These are phyloP conservation scores for Salicornia ramosissima DNA, from an alignment of 148 eudicot genomes.

Conservation along the genomic window DNA sequence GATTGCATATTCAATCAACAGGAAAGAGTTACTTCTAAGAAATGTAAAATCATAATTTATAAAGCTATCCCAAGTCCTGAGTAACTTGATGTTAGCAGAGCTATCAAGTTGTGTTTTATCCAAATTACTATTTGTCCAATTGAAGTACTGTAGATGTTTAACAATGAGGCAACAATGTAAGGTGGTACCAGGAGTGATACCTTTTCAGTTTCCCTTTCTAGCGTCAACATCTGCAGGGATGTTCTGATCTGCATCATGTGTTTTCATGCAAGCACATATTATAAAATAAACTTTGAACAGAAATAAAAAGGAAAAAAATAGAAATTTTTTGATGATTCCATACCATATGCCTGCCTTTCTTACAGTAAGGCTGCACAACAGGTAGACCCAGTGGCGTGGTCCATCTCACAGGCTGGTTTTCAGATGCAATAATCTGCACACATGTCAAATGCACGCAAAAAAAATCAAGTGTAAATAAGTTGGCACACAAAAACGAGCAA, in stretches of 20 bases:
- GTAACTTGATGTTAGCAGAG: neutral
- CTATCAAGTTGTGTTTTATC: neutral
- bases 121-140: neutral
- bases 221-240: constrained; percentile 79
- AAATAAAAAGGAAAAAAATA: neutral
- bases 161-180: neutral
- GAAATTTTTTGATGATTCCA: neutral
- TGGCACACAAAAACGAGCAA: neutral
- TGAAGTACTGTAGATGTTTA: neutral
- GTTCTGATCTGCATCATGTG: constrained; percentile 65
- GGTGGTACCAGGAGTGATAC: constrained; percentile 28
- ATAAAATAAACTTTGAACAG: neutral
- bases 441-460: constrained; percentile 4
- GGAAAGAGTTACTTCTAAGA: neutral
- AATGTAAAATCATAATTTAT: neutral
- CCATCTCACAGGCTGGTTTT: constrained; percentile 87
- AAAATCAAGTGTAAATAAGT: neutral
- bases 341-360: constrained; percentile 62
- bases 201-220: constrained; percentile 84
- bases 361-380: constrained; percentile 91
- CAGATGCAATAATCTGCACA: constrained; percentile 79
- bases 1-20: neutral
- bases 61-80: neutral
- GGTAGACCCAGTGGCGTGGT: constrained; percentile 97
- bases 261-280: neutral